A percentile compares a stretch with the other conserved stretches of the same genome.
phyloP scores from a whole-genome alignment of 1,139 yeast species.

The Hyphopichia khmerensis region DNA sequence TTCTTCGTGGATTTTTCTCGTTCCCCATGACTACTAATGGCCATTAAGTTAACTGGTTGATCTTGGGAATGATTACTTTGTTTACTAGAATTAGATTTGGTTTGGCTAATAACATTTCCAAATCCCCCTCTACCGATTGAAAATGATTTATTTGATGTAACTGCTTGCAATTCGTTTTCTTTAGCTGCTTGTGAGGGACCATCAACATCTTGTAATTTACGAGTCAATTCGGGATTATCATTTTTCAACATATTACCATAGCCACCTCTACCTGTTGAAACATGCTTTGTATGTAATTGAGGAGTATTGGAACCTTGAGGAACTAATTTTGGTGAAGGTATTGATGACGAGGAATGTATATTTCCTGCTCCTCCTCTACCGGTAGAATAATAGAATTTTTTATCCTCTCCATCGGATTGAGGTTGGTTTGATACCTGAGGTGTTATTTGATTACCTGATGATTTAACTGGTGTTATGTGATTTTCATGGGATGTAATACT shows the following conservation, averaged over 20 bases:
- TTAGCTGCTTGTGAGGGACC: slow-evolving; percentile 14
- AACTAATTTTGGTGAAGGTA: slow-evolving; percentile 54
- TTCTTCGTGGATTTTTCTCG: slow-evolving; percentile 12
- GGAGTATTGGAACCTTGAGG: slow-evolving; percentile 70
- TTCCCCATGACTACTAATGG: slow-evolving; percentile 26
- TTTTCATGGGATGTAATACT: slow-evolving; percentile 19
- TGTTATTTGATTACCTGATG: slow-evolving; percentile 3
- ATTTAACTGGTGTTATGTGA: slow-evolving; percentile 4
- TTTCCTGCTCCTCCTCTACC: slow-evolving; percentile 87
- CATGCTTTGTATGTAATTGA: slow-evolving; percentile 52
- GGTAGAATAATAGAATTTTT: slow-evolving; percentile 52
- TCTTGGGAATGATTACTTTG: slow-evolving; percentile 9
- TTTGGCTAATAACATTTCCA: slow-evolving; percentile 40
- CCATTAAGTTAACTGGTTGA: slow-evolving; percentile 17
- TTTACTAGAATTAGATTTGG: slow-evolving; percentile 11
- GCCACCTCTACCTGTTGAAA: slow-evolving; percentile 81
- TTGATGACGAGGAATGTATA: slow-evolving; percentile 44
- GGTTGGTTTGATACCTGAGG: slow-evolving; percentile 2
- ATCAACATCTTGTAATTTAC: slow-evolving; percentile 73
- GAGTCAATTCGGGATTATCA: slow-evolving; percentile 57
- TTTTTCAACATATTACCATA: slow-evolving; percentile 75
- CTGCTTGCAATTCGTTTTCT: slow-evolving; percentile 33
- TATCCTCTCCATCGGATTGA: slow-evolving; percentile 14
- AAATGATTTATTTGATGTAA: slow-evolving; percentile 38
- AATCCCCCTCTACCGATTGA: slow-evolving; percentile 50